Evolutionary conservation across 2,329 filamentous ascomycete genomes (phyloP).

Genomic region (Botrytis paeoniae): DNA sequence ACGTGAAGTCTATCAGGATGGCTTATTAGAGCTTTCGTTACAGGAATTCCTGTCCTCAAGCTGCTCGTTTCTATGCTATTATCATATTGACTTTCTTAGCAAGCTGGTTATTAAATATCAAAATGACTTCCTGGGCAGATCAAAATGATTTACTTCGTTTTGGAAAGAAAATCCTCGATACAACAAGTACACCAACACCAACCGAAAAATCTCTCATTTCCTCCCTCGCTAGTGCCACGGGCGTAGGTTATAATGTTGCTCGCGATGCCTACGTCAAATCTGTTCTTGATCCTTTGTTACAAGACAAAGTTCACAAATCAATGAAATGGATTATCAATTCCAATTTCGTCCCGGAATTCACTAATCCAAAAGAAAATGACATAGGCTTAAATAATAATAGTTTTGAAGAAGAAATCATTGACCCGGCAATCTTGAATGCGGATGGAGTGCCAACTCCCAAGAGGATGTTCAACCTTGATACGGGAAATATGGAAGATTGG

Average conservation of each 20-base stretch:
- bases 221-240: conserved; percentile 19
- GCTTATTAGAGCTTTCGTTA: not conserved
- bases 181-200: conserved; percentile 18
- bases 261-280: conserved; percentile 23
- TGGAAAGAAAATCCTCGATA: conserved; percentile 20
- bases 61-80: too few relatives aligned
- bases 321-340: conserved; percentile 22
- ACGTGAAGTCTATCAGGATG: not conserved
- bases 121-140: conserved; percentile 18
- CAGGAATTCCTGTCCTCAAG: not conserved
- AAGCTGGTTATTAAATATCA: not conserved
- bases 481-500: conserved; percentile 35
- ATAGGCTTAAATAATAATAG: not conserved
- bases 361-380: not conserved
- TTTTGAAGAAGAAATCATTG: conserved; percentile 16
- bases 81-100: not conserved
- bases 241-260: conserved; percentile 22
- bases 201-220: conserved; percentile 23
- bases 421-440: conserved; percentile 8
- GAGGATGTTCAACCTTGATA: conserved; percentile 40
- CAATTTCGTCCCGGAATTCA: conserved; percentile 20
- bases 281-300: conserved; percentile 20
- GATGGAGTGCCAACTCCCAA: conserved; percentile 29
- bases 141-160: conserved; percentile 21
- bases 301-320: conserved; percentile 23